These are phyloP conservation scores for Allomyces macrogynus DNA, from an alignment of 192 early-diverging fungal species.

Conservation along the genomic window DNA sequence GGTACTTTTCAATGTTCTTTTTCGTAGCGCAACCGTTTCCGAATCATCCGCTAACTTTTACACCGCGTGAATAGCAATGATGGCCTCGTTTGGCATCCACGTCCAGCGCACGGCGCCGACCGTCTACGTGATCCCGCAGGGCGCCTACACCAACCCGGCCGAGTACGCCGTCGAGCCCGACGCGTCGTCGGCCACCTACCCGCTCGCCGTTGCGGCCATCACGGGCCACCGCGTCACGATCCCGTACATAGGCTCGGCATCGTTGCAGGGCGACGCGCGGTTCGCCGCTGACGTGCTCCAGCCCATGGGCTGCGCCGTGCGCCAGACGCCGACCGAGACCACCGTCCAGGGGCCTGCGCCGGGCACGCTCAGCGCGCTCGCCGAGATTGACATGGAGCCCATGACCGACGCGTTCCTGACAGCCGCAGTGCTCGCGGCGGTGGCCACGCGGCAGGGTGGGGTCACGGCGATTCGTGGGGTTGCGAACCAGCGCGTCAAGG, in stretches of 20 bases:
- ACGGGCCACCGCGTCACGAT: constrained; percentile 74
- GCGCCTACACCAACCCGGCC: constrained; percentile 57
- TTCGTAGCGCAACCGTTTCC: not conserved
- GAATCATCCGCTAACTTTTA: not conserved
- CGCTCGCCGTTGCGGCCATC: constrained; percentile 87
- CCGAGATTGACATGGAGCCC: constrained; percentile 83
- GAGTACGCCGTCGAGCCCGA: constrained; percentile 87
- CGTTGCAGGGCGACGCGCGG: constrained; percentile 77
- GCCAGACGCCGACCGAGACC: constrained; percentile 70
- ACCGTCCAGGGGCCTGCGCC: constrained; percentile 69
- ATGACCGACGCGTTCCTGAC: constrained; percentile 99
- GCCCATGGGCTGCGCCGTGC: constrained; percentile 81
- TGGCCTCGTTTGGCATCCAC: constrained; percentile 74
- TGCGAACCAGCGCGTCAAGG: constrained; percentile 94
- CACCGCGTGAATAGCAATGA: constrained; percentile 45
- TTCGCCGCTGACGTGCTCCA: constrained; percentile 77
- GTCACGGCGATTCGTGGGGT: constrained; percentile 81
- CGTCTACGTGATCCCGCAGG: constrained; percentile 62
- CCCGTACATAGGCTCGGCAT: constrained; percentile 77
- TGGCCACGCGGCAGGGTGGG: constrained; percentile 35
- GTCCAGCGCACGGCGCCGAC: constrained; percentile 54
- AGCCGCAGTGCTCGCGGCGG: constrained; percentile 75
- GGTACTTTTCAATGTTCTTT: not conserved
- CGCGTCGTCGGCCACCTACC: constrained; percentile 91
- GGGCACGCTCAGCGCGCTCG: constrained; percentile 45